Evolutionary conservation across 345 rosid species (phyloP), one percentile per base, ranked within the genome.

Genomic region (Gossypium mustelinum): DNA sequence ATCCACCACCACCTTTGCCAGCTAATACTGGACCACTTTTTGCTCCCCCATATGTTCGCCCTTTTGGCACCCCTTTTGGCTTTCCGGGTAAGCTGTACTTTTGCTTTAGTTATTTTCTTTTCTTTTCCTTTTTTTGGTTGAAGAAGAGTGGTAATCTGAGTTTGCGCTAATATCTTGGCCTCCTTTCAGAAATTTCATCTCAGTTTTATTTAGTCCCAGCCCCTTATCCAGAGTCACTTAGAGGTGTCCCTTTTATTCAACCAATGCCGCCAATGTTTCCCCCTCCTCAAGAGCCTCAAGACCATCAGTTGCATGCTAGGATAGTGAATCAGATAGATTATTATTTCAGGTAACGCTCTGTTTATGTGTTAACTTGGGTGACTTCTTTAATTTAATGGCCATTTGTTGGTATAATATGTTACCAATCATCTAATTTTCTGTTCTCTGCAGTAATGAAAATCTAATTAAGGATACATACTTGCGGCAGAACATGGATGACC

Each of bases 401-500:
- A 25, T 55, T 34, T 34, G 54, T 14, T 54, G 76, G 20, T 70
- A 20, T 52, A 63, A 61, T 18, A 52, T n/a, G 73, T 74, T 72
- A 52, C 64, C n/a, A 18, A 47, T 74, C 73, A 52, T 62, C 75
- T 78, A 74, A 78, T 77, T 74, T 60, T 63, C 22, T 74, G 52
- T 83, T 77, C 39, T 8, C 58, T 89, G 85, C 93, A 94, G 98
- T 84, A 83, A 82, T 61, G 95, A 86, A 29, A 94, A 94, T 87
- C 86, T 94, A 83, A 77, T 87, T 71, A 85, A 75, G 77, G 98
- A 94, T 83, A 79, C 70, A 64, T 94, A 73, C 88, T 86, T 94
- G 89, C 89, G 97, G 74, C 82, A 73, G 78, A 82, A 80, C 75
- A 94, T 94, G 98, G 95, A 94, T 87, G 90, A 85, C 11, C 89